These are phyloP conservation scores for Xylariaceae sp. DNA, from an alignment of 2,329 filamentous ascomycete species.

Conservation along the genomic window DNA sequence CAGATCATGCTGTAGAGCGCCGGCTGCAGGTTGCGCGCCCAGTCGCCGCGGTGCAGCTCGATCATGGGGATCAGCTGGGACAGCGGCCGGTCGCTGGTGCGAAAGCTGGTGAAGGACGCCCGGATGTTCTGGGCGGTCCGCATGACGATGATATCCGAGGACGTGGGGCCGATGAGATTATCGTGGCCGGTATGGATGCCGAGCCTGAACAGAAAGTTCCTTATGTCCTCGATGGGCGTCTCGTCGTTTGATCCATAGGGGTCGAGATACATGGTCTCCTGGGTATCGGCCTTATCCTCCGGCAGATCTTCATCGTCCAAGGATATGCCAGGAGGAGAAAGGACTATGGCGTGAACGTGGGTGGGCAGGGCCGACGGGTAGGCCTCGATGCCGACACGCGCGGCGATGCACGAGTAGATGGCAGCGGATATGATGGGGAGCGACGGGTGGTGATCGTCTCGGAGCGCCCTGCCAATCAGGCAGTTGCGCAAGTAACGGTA, in stretches of 20 bases:
- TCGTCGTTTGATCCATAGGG: constrained; percentile 68
- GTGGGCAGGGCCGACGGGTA: constrained; percentile 75
- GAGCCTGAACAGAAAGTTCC: constrained; percentile 46
- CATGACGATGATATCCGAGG: constrained; percentile 59
- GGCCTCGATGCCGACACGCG: constrained; percentile 66
- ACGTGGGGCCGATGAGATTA: constrained; percentile 56
- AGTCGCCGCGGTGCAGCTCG: constrained; percentile 37
- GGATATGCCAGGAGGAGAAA: constrained; percentile 50
- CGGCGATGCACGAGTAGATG: constrained; percentile 77
- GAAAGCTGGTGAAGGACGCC: constrained; percentile 53
- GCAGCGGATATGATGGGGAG: constrained; percentile 79
- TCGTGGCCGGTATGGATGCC: constrained; percentile 35
- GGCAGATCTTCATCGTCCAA: constrained; percentile 43
- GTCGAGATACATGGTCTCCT: constrained; percentile 69
- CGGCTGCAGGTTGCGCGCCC: constrained; percentile 45
- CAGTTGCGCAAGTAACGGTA: constrained; percentile 82
- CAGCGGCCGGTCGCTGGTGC: constrained; percentile 28
- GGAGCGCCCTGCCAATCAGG: constrained; percentile 75
- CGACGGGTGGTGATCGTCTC: constrained; percentile 65
- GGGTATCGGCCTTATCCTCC: constrained; percentile 30
- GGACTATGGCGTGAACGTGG: constrained; percentile 76
- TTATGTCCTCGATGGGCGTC: constrained; percentile 52
- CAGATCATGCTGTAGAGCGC: constrained; percentile 69
- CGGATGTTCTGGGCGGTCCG: constrained; percentile 77
- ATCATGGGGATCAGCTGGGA: constrained; percentile 30